Evolutionary conservation across 176 grass and related monocot species (phyloP), one percentile per base, ranked within the genome.

Genomic region (Triticum turgidum): DNA sequence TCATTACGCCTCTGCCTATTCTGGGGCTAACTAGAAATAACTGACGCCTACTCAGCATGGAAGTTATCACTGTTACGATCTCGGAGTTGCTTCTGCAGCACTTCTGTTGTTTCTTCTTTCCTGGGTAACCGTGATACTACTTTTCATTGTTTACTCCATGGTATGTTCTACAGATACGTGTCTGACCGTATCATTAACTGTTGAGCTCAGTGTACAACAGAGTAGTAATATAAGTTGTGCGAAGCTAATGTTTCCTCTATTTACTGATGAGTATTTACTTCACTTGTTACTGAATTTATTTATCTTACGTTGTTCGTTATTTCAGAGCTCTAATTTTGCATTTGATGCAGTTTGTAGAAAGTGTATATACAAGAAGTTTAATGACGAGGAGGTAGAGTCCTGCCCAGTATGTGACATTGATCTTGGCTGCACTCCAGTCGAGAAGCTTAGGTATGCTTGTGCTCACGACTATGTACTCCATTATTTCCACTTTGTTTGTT

Each of bases 281-380:
- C 14, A 47, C 37, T 78, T 90, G 79, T 3, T 65, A 69, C 33
- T 24, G 5, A 64, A 82, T 83, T 52, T 51, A 52, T 18, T 18
- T 51, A 49, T 61, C 2, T 24, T 74, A 49, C 61, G 29, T 4
- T 70, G 51, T 39, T 64, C 22, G 22, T 51, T 51, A 33, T 58
- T 82, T 30, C 32, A 37, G 20, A 72, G 17, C 25, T 85, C 4
- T 85, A 59, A 87, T 44, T 47, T 69, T 80, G 27, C 33, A 45
- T 56, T 38, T 81, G 37, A 52, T 74, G 33, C 92, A 97, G 94
- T 97, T 91, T 97, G 94, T 86, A 93, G 90, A 44, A 94, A 92
- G 75, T 97, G 94, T 72, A 97, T 97, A 90, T 88, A 87, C 69
- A 84, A 89, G 58, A 97, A 94, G 84, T 93, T 97, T 12, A 80